These are phyloP conservation scores for Aquilaria sinensis DNA, from an alignment of 345 rosid species.

Conservation along the genomic window DNA sequence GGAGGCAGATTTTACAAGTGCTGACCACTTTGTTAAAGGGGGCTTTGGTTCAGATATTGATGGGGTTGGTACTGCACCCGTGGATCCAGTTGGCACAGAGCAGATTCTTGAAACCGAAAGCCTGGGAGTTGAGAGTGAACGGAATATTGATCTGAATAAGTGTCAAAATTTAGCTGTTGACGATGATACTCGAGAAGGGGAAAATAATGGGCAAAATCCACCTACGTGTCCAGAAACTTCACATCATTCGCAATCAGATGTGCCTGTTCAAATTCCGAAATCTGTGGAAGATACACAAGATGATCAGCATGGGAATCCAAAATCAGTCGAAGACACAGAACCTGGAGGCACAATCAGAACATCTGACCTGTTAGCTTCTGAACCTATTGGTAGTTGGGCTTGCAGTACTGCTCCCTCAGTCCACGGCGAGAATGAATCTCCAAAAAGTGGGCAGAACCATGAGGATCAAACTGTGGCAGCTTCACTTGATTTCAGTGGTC, in stretches of 20 bases:
- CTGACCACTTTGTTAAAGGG: constrained; percentile 36
- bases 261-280: constrained; percentile 28
- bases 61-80: constrained; percentile 50
- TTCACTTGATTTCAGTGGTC: constrained; percentile 34
- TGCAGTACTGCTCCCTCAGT: constrained; percentile 78
- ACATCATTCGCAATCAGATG: constrained; percentile 23
- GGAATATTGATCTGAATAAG: constrained; percentile 32
- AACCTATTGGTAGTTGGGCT: constrained; percentile 89
- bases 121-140: constrained; percentile 37
- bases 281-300: constrained; percentile 51
- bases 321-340: constrained; percentile 50
- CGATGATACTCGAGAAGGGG: constrained; percentile 48
- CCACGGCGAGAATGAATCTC: constrained; percentile 68
- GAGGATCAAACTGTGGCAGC: constrained; percentile 27
- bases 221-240: constrained; percentile 16
- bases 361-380: constrained; percentile 80
- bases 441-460: constrained; percentile 35
- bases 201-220: constrained; percentile 32
- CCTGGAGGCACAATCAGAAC: constrained; percentile 59
- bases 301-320: constrained; percentile 22
- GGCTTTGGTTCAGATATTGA: constrained; percentile 86
- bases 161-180: constrained; percentile 46
- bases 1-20: constrained; percentile 62
- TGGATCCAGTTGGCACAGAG: constrained; percentile 63
- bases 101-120: constrained; percentile 76